Evolutionary conservation across 495 filamentous ascomycete species (phyloP).

Genomic region (Pseudoneurospora amorphoporcata): DNA sequence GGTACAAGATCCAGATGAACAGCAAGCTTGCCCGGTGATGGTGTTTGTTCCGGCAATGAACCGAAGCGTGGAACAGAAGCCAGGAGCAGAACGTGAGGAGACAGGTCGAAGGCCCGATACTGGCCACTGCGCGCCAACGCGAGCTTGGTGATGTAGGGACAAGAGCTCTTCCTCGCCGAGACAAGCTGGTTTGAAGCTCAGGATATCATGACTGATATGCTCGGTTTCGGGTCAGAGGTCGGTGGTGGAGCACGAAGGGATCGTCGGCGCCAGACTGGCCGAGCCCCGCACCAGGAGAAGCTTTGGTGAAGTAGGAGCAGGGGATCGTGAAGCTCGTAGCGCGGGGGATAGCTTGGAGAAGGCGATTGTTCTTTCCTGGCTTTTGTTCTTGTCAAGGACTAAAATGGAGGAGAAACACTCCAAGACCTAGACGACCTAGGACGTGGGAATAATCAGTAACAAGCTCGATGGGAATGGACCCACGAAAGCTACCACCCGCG

Average conservation of each 20-base stretch:
- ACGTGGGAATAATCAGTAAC: conserved; percentile 8
- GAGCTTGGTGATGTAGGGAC: conserved; percentile 4
- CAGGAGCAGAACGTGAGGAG: background rate
- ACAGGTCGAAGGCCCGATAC: background rate
- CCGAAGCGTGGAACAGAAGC: background rate
- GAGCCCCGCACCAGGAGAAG: background rate
- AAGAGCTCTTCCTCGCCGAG: conserved; percentile 17
- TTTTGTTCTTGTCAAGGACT: background rate
- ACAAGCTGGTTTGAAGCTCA: conserved; percentile 20
- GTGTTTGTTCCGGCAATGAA: background rate
- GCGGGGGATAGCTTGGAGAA: background rate
- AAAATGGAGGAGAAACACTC: background rate
- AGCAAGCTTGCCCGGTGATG: background rate
- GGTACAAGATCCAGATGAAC: background rate
- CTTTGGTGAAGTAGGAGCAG: background rate
- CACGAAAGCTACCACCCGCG: conserved; percentile 11
- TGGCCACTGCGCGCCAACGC: conserved; percentile 4
- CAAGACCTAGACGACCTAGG: background rate
- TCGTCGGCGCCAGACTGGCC: background rate
- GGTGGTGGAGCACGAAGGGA: background rate
- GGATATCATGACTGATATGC: conserved; percentile 24
- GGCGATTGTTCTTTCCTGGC: background rate
- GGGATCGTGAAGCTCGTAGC: background rate
- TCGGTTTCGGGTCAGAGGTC: conserved; percentile 2
- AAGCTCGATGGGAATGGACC: conserved; percentile 1